Base-by-base conservation (phyloP, 139 green algal species). In the Tetratostichococcus sp. region DNA sequence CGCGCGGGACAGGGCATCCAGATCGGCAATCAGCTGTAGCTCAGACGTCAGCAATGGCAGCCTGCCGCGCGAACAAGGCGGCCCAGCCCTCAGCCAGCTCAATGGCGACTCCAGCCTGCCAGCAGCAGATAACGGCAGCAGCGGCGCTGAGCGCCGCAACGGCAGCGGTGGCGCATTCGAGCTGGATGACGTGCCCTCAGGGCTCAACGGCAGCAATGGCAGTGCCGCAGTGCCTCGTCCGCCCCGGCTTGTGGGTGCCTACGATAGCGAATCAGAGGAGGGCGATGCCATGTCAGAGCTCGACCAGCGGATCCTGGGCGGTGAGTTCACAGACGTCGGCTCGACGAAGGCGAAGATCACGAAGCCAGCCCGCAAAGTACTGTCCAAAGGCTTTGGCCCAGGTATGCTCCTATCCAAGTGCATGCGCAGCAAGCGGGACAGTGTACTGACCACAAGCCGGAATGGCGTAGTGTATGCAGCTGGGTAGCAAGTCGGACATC, bases 301-400 rank as follows among this genome's bases (percentile, higher is more conserved):
- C 30, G 76, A 77, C 21, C 71, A 81, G 17, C 58, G 76, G 11
- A 81, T 81, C 4, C 28, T 73, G 5, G 86, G 79, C 17, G 93
- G 93, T 2, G 88, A 96, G 77, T 97, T 94, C 65, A 87, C 82
- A 0, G 86, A 93, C 30, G 58, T 66, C 8, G 88, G 91, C 0
- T 91, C 80, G 19, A 95, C 88, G 5, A 95, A 94, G 83, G 91
- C 95, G 77, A 86, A 83, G 34, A 70, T 94, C 0, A 92, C 86
- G 0, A 74, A 89, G 0, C 90, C 90, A 0, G 19, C 95, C 2
- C 84, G 91, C 4, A 90, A 92, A 65, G 22, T 80, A 34, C 73
- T 97, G 16, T 90, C 91, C 0, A 86, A 89, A 59, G 90, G 83
- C 0, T 25, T 89, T 2, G 86, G 90, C 1, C 74, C 85, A 71